phyloP scores from a whole-genome alignment of 805 yeast genomes.

The Kuraishia floccosa region DNA sequence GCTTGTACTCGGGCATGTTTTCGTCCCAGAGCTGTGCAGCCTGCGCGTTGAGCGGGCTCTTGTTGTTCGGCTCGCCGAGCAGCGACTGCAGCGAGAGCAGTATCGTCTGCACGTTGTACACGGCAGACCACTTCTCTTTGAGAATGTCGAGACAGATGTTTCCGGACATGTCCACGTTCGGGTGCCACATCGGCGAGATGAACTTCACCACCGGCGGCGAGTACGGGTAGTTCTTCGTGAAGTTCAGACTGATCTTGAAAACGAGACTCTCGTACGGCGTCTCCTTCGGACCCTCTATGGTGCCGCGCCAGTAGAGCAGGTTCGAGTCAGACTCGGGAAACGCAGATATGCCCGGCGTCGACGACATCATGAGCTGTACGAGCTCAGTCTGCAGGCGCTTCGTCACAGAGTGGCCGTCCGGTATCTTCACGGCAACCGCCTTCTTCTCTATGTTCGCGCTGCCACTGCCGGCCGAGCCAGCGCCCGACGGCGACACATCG shows the following conservation, averaged over 20 bases:
- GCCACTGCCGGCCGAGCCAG: too few species aligned
- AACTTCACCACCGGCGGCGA: slow-evolving; percentile 83
- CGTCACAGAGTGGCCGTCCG: slow-evolving; percentile 33
- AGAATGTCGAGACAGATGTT: slow-evolving; percentile 84
- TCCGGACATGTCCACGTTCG: slow-evolving; percentile 83
- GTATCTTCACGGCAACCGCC: too few species aligned
- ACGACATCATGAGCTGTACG: slow-evolving; percentile 38
- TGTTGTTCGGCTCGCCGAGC: slow-evolving; percentile 53
- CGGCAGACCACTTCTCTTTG: slow-evolving; percentile 94
- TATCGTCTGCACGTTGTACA: slow-evolving; percentile 81
- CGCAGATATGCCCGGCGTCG: slow-evolving; percentile 39
- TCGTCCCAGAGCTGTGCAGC: slow-evolving; percentile 46
- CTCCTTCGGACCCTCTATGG: slow-evolving; percentile 90
- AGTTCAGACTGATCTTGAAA: slow-evolving; percentile 79
- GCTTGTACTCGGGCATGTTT: slow-evolving; percentile 27
- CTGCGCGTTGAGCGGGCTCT: slow-evolving; percentile 41
- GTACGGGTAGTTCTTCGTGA: slow-evolving; percentile 93
- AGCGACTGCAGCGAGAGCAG: slow-evolving; percentile 79
- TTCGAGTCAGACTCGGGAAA: slow-evolving; percentile 43
- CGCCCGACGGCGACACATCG: too few species aligned
- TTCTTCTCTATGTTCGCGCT: too few species aligned
- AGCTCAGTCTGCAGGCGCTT: slow-evolving; percentile 40
- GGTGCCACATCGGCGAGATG: slow-evolving; percentile 86
- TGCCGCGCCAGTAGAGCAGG: slow-evolving; percentile 78
- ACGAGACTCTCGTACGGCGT: slow-evolving; percentile 63